These are phyloP conservation scores for Mrakia frigida DNA, from an alignment of 768 basidiomycete species.

Conservation along the genomic window DNA sequence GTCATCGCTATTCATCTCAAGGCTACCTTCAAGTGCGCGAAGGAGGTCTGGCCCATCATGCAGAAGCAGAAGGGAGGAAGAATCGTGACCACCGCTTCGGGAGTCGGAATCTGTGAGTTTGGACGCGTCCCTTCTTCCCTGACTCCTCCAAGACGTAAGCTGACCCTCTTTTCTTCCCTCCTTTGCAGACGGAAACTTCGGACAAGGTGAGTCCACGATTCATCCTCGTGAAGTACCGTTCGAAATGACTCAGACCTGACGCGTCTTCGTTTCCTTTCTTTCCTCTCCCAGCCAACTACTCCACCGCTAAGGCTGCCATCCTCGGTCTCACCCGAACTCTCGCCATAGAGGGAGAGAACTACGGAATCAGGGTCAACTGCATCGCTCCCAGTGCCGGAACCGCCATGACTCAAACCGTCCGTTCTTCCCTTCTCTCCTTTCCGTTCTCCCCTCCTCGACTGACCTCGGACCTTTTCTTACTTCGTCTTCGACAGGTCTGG, in stretches of 20 bases:
- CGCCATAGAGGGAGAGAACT: conserved; percentile 84
- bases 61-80: conserved; percentile 94
- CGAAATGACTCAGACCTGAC: background rate
- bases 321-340: conserved; percentile 84
- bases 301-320: conserved; percentile 87
- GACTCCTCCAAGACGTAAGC: background rate
- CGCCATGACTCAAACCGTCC: conserved; percentile 75
- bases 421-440: conserved; percentile 50
- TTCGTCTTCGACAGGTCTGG: conserved; percentile 40
- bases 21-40: conserved; percentile 88
- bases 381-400: conserved; percentile 81
- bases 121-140: background rate
- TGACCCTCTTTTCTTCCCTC: background rate
- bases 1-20: conserved; percentile 83
- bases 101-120: conserved; percentile 80
- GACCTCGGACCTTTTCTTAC: background rate
- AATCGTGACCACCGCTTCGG: conserved; percentile 88
- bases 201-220: conserved; percentile 53
- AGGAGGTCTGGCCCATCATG: conserved; percentile 95
- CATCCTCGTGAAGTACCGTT: background rate
- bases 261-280: background rate
- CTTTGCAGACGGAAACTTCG: conserved; percentile 78
- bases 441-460: conserved; percentile 41
- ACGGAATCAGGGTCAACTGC: conserved; percentile 81
- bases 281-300: conserved; percentile 56